Percentiles rank a stretch among this genome's conserved stretches.
Conservation (phyloP, 73 alveolate species). For the Tetrahymena malaccensis region DNA sequence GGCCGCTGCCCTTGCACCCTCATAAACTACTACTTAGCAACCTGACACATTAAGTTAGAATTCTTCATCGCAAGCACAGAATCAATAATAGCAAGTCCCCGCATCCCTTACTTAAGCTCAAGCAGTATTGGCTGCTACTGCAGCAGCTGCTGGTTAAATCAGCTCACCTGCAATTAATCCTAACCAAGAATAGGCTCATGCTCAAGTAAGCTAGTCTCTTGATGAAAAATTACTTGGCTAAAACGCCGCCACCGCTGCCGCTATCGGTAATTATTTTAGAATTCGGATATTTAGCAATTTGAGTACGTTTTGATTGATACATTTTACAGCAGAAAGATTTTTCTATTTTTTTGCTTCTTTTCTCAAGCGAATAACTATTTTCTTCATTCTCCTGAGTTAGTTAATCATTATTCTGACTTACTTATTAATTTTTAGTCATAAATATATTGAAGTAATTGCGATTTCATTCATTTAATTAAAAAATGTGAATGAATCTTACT, state of each 20-base stretch:
- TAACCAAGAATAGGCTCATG: neutral
- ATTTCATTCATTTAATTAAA: neutral
- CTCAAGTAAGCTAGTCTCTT: neutral
- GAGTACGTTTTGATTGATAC: neutral
- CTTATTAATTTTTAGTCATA: no score
- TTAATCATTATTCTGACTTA: neutral
- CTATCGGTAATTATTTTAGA: neutral
- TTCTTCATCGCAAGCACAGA: neutral
- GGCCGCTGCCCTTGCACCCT: neutral
- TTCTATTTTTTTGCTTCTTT: neutral
- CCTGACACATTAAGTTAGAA: neutral
- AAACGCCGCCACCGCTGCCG: neutral
- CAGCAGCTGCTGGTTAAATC: neutral
- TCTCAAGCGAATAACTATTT: neutral
- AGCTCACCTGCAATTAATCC: neutral
- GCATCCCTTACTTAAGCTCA: neutral
- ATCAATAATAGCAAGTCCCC: neutral
- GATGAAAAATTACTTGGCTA: neutral
- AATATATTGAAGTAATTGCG: neutral
- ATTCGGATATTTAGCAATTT: neutral
- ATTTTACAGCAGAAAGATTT: neutral
- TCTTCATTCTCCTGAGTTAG: neutral
- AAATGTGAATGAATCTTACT: neutral
- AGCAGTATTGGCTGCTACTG: neutral
- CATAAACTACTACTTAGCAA: neutral